Conservation (phyloP, 2,329 filamentous ascomycete species). For the Cytospora leucostoma region DNA sequence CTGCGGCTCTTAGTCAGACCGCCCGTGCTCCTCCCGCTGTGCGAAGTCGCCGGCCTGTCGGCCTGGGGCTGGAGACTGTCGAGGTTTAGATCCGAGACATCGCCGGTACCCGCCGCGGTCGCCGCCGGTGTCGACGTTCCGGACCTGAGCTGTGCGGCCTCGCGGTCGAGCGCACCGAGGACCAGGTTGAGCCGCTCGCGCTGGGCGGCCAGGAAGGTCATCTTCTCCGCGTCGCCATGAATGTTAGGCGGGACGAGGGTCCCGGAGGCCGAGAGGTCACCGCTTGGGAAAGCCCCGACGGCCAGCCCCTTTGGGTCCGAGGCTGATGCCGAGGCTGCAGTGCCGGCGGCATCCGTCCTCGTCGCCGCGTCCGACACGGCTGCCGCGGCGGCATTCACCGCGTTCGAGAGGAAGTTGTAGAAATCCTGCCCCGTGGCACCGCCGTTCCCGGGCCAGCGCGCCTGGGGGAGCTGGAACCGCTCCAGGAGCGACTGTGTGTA, state of each 20-base stretch:
- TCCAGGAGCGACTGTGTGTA: slow-evolving; percentile 84
- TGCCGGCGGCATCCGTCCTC: background rate
- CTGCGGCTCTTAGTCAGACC: slow-evolving; percentile 78
- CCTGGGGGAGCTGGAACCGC: slow-evolving; percentile 79
- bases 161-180: slow-evolving; percentile 75
- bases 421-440: slow-evolving; percentile 56
- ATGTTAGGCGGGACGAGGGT: slow-evolving; percentile 72
- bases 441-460: slow-evolving; percentile 50
- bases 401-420: slow-evolving; percentile 74
- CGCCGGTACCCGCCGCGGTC: background rate
- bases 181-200: slow-evolving; percentile 75
- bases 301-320: slow-evolving; percentile 32
- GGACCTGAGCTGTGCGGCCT: slow-evolving; percentile 64
- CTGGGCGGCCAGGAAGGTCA: slow-evolving; percentile 75
- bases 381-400: slow-evolving; percentile 62
- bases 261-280: slow-evolving; percentile 46
- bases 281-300: slow-evolving; percentile 40
- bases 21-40: slow-evolving; percentile 51
- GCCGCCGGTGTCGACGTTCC: slow-evolving; percentile 23
- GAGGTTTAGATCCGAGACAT: slow-evolving; percentile 8
- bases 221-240: slow-evolving; percentile 63
- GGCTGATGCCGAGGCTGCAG: slow-evolving; percentile 28
- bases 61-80: slow-evolving; percentile 27
- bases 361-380: slow-evolving; percentile 39
- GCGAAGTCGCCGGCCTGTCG: slow-evolving; percentile 45